phyloP scores from a whole-genome alignment of 1,284 basidiomycete species.

The Pseudomicrostroma phylloplanum region DNA sequence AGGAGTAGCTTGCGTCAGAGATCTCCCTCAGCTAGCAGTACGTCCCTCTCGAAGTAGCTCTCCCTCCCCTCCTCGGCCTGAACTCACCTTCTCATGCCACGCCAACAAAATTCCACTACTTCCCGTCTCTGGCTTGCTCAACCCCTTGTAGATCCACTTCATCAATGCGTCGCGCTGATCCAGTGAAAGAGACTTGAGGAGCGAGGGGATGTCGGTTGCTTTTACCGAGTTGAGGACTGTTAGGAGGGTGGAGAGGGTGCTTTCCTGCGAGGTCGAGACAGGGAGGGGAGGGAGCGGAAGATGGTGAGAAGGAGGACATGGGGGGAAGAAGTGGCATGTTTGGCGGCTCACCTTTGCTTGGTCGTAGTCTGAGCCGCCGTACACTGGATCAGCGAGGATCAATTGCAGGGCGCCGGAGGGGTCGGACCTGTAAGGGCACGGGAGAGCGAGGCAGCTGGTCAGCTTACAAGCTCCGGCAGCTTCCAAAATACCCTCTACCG shows the following conservation, averaged over 20 bases:
- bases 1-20: background rate
- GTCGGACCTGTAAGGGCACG: constrained; percentile 25
- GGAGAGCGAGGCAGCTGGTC: no score
- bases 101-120: constrained; percentile 71
- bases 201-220: constrained; percentile 72
- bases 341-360: constrained; percentile 38
- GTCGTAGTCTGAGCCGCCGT: constrained; percentile 30
- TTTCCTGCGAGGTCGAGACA: constrained; percentile 13
- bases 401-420: constrained; percentile 31
- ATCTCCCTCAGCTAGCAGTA: no score
- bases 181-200: constrained; percentile 68
- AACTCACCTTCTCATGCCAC: constrained; percentile 87
- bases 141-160: constrained; percentile 98
- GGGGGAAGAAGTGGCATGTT: constrained; percentile 58
- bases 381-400: constrained; percentile 37
- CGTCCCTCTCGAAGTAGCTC: no score
- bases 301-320: constrained; percentile 7
- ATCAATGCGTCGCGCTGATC: constrained; percentile 87
- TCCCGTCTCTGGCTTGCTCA: constrained; percentile 68
- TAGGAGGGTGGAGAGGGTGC: constrained; percentile 76
- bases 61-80: background rate
- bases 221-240: constrained; percentile 93
- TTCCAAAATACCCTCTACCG: no score
- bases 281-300: background rate
- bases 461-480: no score